These are phyloP conservation scores for Eucalyptus cloeziana DNA, from an alignment of 345 rosid genomes.

Conservation along the genomic window DNA sequence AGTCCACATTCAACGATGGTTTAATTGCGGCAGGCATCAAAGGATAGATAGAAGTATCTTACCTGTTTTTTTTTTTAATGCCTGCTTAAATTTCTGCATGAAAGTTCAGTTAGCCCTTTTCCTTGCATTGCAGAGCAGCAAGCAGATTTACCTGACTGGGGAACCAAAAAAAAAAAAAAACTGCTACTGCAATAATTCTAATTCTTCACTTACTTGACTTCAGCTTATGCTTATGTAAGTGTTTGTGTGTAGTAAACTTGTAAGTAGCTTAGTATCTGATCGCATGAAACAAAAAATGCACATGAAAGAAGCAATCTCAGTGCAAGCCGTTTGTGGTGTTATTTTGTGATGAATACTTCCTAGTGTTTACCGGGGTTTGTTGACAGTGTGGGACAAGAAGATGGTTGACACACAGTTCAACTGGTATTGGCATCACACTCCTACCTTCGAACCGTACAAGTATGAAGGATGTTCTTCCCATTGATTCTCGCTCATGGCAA, in stretches of 20 bases:
- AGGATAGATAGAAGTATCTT: not conserved
- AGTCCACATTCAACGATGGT: not conserved
- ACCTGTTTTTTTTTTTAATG: not conserved
- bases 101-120: not conserved
- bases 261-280: not conserved
- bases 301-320: not conserved
- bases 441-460: constrained; percentile 78
- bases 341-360: not conserved
- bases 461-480: constrained; percentile 80
- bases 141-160: not conserved
- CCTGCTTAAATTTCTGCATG: not conserved
- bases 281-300: not conserved
- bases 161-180: not conserved
- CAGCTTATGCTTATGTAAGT: not conserved
- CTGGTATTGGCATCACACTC: constrained; percentile 89
- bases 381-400: constrained; percentile 97
- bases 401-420: constrained; percentile 85
- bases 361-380: not conserved
- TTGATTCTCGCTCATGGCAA: constrained; percentile 67
- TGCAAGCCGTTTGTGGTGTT: not conserved
- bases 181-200: not conserved
- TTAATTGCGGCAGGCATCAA: not conserved
- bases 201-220: not conserved
- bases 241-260: not conserved
- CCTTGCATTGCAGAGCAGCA: not conserved